These are phyloP conservation scores for Fusarium sp. DNA, from an alignment of 2,329 filamentous ascomycete species.

Conservation along the genomic window DNA sequence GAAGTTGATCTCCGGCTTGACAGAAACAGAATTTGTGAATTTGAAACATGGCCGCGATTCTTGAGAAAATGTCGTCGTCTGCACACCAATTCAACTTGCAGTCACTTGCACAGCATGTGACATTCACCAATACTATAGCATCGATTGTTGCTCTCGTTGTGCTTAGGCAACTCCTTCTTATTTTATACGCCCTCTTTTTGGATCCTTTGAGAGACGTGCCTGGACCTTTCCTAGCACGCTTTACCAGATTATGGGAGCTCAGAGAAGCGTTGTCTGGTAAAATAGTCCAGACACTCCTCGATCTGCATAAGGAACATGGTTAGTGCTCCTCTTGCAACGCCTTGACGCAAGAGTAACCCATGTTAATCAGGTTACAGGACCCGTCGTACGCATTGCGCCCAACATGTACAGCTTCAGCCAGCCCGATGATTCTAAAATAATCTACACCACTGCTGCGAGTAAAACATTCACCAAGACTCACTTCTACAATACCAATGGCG, in stretches of 20 bases:
- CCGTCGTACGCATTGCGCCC: background rate
- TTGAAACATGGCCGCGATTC: too few relatives aligned
- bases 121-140: too few relatives aligned
- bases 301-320: background rate
- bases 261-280: background rate
- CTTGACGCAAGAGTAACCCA: too few relatives aligned
- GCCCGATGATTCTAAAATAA: background rate
- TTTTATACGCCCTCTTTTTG: too few relatives aligned
- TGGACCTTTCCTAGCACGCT: background rate
- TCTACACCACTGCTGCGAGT: background rate
- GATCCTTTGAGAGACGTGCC: background rate
- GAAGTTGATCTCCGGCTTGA: too few relatives aligned
- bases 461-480: background rate
- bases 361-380: background rate
- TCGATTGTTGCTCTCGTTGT: too few relatives aligned
- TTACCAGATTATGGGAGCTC: background rate
- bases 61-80: too few relatives aligned
- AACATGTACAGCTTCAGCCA: background rate
- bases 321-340: background rate
- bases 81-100: too few relatives aligned
- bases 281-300: background rate
- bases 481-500: accelerated
- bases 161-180: too few relatives aligned
- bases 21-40: too few relatives aligned
- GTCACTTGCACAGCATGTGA: too few relatives aligned